phyloP scores from a whole-genome alignment of 768 basidiomycete species.

The Tremella yokohamensis region DNA sequence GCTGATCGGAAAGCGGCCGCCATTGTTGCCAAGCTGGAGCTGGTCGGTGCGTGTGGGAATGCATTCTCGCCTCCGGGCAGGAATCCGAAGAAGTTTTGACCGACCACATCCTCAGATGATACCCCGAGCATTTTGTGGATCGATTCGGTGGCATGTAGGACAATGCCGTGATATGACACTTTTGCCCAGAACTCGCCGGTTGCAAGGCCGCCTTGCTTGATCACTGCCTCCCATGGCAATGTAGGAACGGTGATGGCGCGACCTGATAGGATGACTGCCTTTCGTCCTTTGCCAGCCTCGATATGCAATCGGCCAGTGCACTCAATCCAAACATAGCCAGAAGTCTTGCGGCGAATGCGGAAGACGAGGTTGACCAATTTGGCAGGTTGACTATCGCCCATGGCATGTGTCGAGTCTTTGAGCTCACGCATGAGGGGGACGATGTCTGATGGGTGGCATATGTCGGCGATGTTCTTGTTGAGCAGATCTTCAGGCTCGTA shows the following conservation, averaged over 20 bases:
- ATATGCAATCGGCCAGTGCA: conserved; percentile 81
- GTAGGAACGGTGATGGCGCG: conserved; percentile 66
- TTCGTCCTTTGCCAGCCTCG: conserved; percentile 89
- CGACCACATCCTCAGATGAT: conserved; percentile 49
- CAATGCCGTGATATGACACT: conserved; percentile 52
- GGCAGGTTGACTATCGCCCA: conserved; percentile 35
- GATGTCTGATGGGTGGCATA: conserved; percentile 84
- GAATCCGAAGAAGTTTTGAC: conserved; percentile 47
- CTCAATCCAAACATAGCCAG: conserved; percentile 81
- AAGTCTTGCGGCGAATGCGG: conserved; percentile 67
- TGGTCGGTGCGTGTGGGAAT: conserved; percentile 23
- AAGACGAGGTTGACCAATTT: conserved; percentile 75
- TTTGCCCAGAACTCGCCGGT: conserved; percentile 54
- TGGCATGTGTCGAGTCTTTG: conserved; percentile 57
- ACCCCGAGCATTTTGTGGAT: conserved; percentile 47
- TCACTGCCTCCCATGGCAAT: conserved; percentile 62
- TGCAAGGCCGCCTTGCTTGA: conserved; percentile 57
- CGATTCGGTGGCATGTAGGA: conserved; percentile 50
- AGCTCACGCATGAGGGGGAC: conserved; percentile 87
- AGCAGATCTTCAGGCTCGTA: conserved; percentile 81
- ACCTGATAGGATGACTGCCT: conserved; percentile 87
- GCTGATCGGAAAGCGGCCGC: conserved; percentile 39
- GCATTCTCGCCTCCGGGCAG: conserved; percentile 42
- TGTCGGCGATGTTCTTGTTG: conserved; percentile 70
- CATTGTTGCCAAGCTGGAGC: conserved; percentile 31